A percentile compares a stretch with the other conserved stretches of the same genome.
Conservation (phyloP, 352 stramenopile species). For the Elongisporangium senticosum region DNA sequence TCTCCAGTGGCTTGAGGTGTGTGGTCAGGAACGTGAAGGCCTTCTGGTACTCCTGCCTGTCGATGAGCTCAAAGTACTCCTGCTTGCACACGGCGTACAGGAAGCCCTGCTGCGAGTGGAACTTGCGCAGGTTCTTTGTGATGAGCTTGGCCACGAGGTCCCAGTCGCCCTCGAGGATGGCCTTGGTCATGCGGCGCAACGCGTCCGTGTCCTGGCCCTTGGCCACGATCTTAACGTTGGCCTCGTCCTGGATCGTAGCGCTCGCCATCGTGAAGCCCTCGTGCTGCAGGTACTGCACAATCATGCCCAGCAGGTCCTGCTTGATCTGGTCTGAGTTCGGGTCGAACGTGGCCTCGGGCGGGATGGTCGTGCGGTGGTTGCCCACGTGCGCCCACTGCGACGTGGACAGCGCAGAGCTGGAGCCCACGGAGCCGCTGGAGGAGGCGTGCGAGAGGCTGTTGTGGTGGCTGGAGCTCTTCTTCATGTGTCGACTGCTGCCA, state of each 20-base stretch:
- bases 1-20: constrained; percentile 85
- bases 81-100: constrained; percentile 87
- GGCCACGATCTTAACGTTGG: constrained; percentile 78
- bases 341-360: constrained; percentile 78
- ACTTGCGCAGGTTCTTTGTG: constrained; percentile 77
- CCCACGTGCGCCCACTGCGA: constrained; percentile 70
- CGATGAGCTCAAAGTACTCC: constrained; percentile 86
- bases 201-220: constrained; percentile 67
- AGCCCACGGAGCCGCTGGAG: background rate
- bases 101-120: constrained; percentile 81
- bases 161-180: constrained; percentile 83
- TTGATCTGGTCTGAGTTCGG: constrained; percentile 67
- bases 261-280: constrained; percentile 77
- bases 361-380: constrained; percentile 80
- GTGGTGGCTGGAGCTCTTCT: background rate
- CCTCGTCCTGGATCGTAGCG: constrained; percentile 84
- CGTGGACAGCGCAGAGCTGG: background rate
- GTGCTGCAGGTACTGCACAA: constrained; percentile 83
- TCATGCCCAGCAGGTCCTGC: constrained; percentile 77
- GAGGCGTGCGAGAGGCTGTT: too few relatives aligned
- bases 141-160: constrained; percentile 79
- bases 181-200: constrained; percentile 62
- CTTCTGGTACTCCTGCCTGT: constrained; percentile 86
- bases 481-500: background rate
- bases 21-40: constrained; percentile 87